Conservation (phyloP, 306 rosid genomes). For the Neltuma alba region DNA sequence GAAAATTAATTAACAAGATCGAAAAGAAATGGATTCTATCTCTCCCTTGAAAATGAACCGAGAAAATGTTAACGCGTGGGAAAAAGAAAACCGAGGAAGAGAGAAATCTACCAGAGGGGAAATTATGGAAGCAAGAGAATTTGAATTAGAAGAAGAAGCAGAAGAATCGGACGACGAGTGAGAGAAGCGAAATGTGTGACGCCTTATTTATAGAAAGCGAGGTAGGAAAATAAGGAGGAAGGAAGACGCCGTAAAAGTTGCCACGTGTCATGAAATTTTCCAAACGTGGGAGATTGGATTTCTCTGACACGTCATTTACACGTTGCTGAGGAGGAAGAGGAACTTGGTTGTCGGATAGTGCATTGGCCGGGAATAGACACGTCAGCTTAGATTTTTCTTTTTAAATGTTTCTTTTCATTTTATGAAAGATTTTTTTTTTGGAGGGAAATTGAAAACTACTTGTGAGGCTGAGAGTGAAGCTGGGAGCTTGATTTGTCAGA, state of each 20-base stretch:
- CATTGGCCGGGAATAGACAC: not conserved
- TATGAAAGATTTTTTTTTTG: not conserved
- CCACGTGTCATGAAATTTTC: constrained; percentile 31
- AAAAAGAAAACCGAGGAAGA: not conserved
- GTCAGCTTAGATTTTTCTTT: constrained; percentile 8
- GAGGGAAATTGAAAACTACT: not conserved
- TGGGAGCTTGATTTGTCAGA: not conserved
- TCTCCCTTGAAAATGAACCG: not conserved
- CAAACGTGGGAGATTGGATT: constrained; percentile 36
- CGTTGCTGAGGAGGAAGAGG: constrained; percentile 40
- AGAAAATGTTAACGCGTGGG: no score
- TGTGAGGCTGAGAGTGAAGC: not conserved
- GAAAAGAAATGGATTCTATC: not conserved
- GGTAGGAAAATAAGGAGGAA: not conserved
- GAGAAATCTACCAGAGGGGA: no score
- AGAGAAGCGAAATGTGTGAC: constrained; percentile 6
- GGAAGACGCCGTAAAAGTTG: not conserved
- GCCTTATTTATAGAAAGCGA: constrained; percentile 26
- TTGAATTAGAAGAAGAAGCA: not conserved
- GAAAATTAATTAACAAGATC: not conserved
- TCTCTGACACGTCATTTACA: constrained; percentile 22
- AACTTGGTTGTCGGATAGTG: no score
- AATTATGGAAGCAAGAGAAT: not conserved
- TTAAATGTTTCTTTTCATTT: not conserved
- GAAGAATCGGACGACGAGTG: not conserved